Evolutionary conservation across 129 eudicot genomes (phyloP).

Genomic region (Flaveria robusta): DNA sequence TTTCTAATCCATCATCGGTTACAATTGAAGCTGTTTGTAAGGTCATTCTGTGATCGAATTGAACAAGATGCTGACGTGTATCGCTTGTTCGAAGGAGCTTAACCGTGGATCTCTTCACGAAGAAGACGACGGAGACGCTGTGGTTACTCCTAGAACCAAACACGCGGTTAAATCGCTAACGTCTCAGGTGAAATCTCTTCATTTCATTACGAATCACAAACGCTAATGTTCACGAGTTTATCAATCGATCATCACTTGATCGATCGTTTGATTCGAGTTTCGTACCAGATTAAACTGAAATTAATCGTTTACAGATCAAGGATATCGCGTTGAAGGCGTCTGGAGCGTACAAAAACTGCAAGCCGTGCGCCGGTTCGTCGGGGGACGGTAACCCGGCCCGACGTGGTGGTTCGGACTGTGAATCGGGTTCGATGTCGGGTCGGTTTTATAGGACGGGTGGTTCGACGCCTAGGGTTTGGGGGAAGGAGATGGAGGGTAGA

Average conservation of each 20-base stretch:
- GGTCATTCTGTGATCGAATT: neutral
- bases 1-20: too few species aligned
- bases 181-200: conserved; percentile 46
- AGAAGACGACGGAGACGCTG: conserved; percentile 41
- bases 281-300: neutral
- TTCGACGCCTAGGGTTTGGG: conserved; percentile 61
- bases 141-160: conserved; percentile 60
- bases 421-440: conserved; percentile 50
- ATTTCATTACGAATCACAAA: neutral
- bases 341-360: conserved; percentile 71
- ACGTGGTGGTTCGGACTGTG: conserved; percentile 43
- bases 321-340: conserved; percentile 88
- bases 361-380: conserved; percentile 65
- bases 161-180: conserved; percentile 79
- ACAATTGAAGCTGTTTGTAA: neutral
- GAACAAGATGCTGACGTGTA: conserved; percentile 81
- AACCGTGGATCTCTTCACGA: conserved; percentile 62
- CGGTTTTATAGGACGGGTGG: conserved; percentile 48
- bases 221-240: neutral
- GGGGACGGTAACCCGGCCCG: conserved; percentile 25
- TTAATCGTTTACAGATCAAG: conserved; percentile 54
- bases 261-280: neutral
- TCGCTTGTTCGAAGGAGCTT: conserved; percentile 71
- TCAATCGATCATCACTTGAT: neutral
- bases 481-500: conserved; percentile 77